Evolutionary conservation across 2,329 filamentous ascomycete species (phyloP), one percentile per base, ranked within the genome.

Genomic region (Monosporascus cannonballus): DNA sequence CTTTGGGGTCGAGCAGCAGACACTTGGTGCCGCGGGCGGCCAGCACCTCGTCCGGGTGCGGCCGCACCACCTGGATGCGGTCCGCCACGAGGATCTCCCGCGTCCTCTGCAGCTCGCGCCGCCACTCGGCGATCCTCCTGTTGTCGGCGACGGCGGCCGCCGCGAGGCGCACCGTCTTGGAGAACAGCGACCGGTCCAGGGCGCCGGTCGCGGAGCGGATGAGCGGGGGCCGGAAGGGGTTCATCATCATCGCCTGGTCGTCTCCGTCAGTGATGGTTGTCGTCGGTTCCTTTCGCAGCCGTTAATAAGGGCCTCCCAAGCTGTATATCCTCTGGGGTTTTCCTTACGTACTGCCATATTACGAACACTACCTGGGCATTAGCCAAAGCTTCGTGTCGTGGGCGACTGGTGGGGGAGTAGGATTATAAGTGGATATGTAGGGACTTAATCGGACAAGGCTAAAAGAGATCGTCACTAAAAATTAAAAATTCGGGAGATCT

Each of bases 111-210:
- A 96, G 74, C 44, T 81, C 76, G 61, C 83, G 83, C 57, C 89
- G 81, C 67, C 89, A 85, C 58, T 77, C 80, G 24, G 86, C 80
- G 52, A 97, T 90, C 62, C 90, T 82, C 60, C 83, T 87, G 55
- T 81, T 81, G 66, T 94, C 87, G 58, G 83, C 80, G 45, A 97
- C 76, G 38, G 87, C 82, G 6, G 91, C 93, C 3, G 91, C 92
- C 8, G 90, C 82, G 24, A 93, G 76, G 24, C 86, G 84, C 51
- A 96, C 74, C 1, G 79, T 88, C 68, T 86, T 90, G 50, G 81
- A 77, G 74, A 97, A 97, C 58, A 95, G 85, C 17, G 86, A 79
- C 60, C 89, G 85, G 73, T 99, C 92, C 58, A 99, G 83, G 48
- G 82, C 60, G 66, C 85, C 85, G 75, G 90, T 89, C 54, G 86